These are phyloP conservation scores for Lignosus rhinocerotis DNA, from an alignment of 1,284 basidiomycete species.

Conservation along the genomic window DNA sequence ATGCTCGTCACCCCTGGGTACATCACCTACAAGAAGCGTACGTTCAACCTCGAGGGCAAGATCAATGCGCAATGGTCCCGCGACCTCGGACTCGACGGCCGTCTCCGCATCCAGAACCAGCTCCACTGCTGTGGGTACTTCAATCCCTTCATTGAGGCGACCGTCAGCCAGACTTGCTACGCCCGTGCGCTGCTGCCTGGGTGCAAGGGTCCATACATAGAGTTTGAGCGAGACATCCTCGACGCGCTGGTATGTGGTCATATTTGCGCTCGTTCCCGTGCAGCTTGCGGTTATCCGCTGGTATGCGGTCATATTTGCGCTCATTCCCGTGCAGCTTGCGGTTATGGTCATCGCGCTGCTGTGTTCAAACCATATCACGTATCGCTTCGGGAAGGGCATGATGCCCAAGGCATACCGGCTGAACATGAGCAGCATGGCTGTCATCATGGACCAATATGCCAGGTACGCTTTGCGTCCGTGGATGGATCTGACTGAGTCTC, in stretches of 20 bases:
- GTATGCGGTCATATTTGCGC: constrained; percentile 54
- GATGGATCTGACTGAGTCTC: not conserved
- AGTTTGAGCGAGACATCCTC: constrained; percentile 49
- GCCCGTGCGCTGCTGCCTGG: constrained; percentile 55
- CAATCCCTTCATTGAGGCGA: constrained; percentile 59
- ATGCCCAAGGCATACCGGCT: constrained; percentile 65
- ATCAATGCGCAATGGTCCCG: constrained; percentile 61
- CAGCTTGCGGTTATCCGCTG: too few relatives aligned
- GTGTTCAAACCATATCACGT: constrained; percentile 65
- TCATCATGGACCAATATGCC: constrained; percentile 66
- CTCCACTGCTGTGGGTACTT: constrained; percentile 64
- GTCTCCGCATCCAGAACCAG: constrained; percentile 57
- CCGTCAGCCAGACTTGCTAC: constrained; percentile 57
- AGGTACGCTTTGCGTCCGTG: constrained; percentile 38
- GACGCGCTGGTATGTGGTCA: constrained; percentile 53
- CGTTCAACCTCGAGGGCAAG: constrained; percentile 67
- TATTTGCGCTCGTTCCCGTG: constrained; percentile 60
- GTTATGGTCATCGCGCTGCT: constrained; percentile 53
- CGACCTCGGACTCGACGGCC: constrained; percentile 45
- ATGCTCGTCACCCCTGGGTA: constrained; percentile 62
- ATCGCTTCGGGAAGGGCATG: constrained; percentile 67
- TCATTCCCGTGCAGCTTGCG: constrained; percentile 53
- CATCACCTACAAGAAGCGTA: constrained; percentile 59
- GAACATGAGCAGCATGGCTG: constrained; percentile 55
- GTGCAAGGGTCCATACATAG: constrained; percentile 56